phyloP scores from a whole-genome alignment of 768 basidiomycete genomes.

The Tubosaeta sp. region DNA sequence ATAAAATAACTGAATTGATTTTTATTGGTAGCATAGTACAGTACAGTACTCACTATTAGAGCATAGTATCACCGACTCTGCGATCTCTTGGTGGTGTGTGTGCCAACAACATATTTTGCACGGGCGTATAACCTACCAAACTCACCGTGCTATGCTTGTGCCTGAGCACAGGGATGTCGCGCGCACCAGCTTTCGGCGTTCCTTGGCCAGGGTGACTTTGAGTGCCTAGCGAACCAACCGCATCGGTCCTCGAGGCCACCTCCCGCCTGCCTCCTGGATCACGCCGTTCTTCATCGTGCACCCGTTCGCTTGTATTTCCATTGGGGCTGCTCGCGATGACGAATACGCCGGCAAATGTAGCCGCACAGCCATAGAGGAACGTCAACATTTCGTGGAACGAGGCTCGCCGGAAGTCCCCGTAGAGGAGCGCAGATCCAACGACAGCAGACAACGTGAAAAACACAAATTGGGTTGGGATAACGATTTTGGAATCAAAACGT shows the following conservation, averaged over 20 bases:
- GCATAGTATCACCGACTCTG: constrained; percentile 12
- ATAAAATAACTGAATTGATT: too few relatives aligned
- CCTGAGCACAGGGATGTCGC: constrained; percentile 44
- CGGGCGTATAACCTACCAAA: constrained; percentile 69
- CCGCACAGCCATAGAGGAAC: constrained; percentile 80
- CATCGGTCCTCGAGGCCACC: constrained; percentile 26
- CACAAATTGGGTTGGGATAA: constrained; percentile 94
- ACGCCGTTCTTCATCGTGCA: constrained; percentile 28
- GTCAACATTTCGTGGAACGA: constrained; percentile 79
- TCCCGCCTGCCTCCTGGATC: constrained; percentile 29
- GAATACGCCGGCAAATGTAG: constrained; percentile 89
- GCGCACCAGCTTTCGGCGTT: constrained; percentile 40
- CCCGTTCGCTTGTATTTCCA: constrained; percentile 24
- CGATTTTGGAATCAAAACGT: constrained; percentile 91
- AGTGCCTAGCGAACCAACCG: constrained; percentile 18
- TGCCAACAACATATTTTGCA: constrained; percentile 66
- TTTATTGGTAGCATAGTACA: neutral
- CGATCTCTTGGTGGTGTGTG: constrained; percentile 60
- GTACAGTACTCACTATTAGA: neutral
- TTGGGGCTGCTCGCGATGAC: constrained; percentile 70
- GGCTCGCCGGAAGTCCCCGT: constrained; percentile 85
- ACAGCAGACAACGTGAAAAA: constrained; percentile 93
- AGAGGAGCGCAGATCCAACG: constrained; percentile 87
- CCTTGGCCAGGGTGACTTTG: constrained; percentile 42
- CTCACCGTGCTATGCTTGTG: constrained; percentile 54